Conservation (phyloP, 306 rosid species). For the Gillenia trifoliata region DNA sequence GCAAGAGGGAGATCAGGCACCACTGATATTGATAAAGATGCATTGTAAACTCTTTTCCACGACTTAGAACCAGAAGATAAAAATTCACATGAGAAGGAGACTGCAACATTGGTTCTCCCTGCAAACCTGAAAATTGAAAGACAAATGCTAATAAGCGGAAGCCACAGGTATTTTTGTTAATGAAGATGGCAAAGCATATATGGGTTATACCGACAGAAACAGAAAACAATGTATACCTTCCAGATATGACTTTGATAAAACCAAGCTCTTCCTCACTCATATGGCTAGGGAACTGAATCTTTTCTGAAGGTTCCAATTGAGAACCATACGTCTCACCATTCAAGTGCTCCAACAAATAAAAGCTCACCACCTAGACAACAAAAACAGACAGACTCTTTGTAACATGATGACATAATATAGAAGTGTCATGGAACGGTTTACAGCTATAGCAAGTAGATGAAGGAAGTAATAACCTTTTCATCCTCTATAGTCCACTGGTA, state of each 20-base stretch:
- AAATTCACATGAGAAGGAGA: slow-evolving; percentile 74
- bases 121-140: slow-evolving; percentile 54
- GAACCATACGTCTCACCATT: slow-evolving; percentile 30
- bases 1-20: slow-evolving; percentile 84
- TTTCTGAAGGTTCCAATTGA: slow-evolving; percentile 35
- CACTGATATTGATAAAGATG: slow-evolving; percentile 68
- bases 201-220: too few relatives aligned
- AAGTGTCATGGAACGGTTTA: not conserved
- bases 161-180: too few relatives aligned
- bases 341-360: slow-evolving; percentile 36
- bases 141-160: not conserved
- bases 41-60: slow-evolving; percentile 48
- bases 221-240: slow-evolving; percentile 52
- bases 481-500: slow-evolving; percentile 88
- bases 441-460: not conserved
- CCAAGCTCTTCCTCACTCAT: slow-evolving; percentile 56
- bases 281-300: slow-evolving; percentile 38
- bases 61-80: slow-evolving; percentile 39
- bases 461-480: slow-evolving; percentile 50
- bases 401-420: not conserved
- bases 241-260: slow-evolving; percentile 64
- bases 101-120: slow-evolving; percentile 64
- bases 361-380: slow-evolving; percentile 66
- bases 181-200: not conserved
- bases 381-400: not conserved